Evolutionary conservation across 2,329 filamentous ascomycete species (phyloP), one percentile per base, ranked within the genome.

Genomic region (Trichoderma sp.): DNA sequence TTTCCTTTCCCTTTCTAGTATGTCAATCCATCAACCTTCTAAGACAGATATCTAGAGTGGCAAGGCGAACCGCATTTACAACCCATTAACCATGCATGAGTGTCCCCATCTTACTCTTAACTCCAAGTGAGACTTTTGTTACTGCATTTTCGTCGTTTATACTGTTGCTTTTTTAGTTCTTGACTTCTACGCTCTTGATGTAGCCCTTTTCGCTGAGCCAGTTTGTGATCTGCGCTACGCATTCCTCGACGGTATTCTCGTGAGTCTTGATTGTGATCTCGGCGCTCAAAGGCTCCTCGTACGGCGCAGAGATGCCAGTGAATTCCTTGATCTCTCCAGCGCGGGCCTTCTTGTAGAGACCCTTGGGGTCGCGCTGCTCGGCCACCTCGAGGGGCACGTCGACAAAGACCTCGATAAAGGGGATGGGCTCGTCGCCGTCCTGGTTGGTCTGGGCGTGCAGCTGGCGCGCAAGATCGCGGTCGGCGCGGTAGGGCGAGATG

Each of bases 291-390:
- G 96, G 96, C 71, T 89, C 92, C 87, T 99, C 96, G 79, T 99
- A 99, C 1, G 96, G 96, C 35, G 95, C 94, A 73, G 91, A 94
- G 76, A 98, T 93, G 68, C 96, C 96, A 1, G 96, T 99, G 79
- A 99, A 99, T 75, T 98, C 93, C 82, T 96, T 96, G 82, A 98
- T 98, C 80, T 96, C 89, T 56, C 96, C 96, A 63, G 92, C 91
- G 56, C 95, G 86, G 14, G 96, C 96, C 88, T 97, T 97, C 87
- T 97, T 97, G 84, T 99, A 99, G 71, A 98, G 83, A 5, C 95
- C 96, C 88, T 99, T 99, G 60, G 96, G 96, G 78, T 99, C 96
- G 72, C 96, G 89, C 87, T 95, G 86, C 88, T 98, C 95, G 47
- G 96, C 95, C 56, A 96, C 93, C 81, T 93, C 92, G 74, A 98